Evolutionary conservation across 768 basidiomycete genomes (phyloP), one percentile per base, ranked within the genome.

Genomic region (Suillus weaverae): DNA sequence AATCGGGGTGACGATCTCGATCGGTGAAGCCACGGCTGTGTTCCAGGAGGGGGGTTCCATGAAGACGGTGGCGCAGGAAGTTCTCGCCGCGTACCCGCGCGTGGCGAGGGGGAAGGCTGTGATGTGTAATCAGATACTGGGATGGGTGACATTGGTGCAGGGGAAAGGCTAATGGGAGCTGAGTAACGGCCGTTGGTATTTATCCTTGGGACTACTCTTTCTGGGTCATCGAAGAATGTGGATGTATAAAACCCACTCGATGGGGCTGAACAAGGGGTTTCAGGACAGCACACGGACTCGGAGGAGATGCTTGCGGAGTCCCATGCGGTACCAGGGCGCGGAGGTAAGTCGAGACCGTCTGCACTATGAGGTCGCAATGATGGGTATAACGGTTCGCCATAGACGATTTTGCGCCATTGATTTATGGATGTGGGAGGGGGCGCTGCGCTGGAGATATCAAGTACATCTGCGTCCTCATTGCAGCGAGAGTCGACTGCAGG

Each of bases 231-330:
- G 43, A 76, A 73, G 7, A 69, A 65, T 1, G 68, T 68, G 0
- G 68, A 60, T 3, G 41, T 22, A 55, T 64, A 76, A 46, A 66
- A 77, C 22, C 69, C 70, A 0, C 72, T 69, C 0, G 84, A 81
- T 14, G 85, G 85, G 1, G 83, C 79, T 5, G 76, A 78, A 2
- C 79, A 71, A 1, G 75, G 76, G 0, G 79, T 77, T n/a, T 70
- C 68, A 5, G 82, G 81, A 64, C 78, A 83, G 67, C 75, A 78
- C 3, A 79, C 73, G 0, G 85, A 86, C 60, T 85, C 85, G 30
- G 83, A 78, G 13, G 82, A 81, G 46, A 84, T 83, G 62, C 83
- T 86, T 20, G 70, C 73, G 44, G 72, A 64, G 39, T 67, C 66
- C 44, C 68, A 67, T 32, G 66, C 73, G 57, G 66, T 75, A 26